These are phyloP conservation scores for Trichosporon ovoides DNA, from an alignment of 1,284 basidiomycete species.

Conservation along the genomic window DNA sequence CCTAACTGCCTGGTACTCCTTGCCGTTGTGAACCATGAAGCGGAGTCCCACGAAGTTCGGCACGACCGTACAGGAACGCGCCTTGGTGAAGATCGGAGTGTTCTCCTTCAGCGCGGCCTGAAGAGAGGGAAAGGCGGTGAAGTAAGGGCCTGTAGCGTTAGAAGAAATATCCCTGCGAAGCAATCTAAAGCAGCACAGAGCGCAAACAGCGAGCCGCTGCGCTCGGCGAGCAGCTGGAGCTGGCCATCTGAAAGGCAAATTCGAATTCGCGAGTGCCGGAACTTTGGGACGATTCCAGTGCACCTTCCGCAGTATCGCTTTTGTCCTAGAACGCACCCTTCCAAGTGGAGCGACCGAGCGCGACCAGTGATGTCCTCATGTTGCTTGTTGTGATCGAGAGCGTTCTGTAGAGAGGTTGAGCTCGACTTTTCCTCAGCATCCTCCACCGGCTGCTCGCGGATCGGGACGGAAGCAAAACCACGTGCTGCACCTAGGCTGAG, in stretches of 20 bases:
- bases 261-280: no score
- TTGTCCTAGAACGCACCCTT: no score
- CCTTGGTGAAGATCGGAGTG: constrained; percentile 81
- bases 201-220: no score
- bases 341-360: constrained; percentile 48
- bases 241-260: no score
- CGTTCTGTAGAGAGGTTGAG: not conserved
- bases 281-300: no score
- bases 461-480: constrained; percentile 14
- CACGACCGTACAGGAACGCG: constrained; percentile 84
- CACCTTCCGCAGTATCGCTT: no score
- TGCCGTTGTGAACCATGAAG: constrained; percentile 92
- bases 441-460: not conserved
- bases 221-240: no score
- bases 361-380: constrained; percentile 19
- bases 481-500: not conserved
- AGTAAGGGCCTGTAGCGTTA: constrained; percentile 72
- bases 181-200: no score
- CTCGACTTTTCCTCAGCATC: constrained; percentile 18
- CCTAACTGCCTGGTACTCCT: constrained; percentile 76
- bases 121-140: constrained; percentile 88
- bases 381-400: not conserved
- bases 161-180: not conserved
- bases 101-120: constrained; percentile 76
- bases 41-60: constrained; percentile 89